Base-by-base conservation (phyloP, 352 stramenopile species). In the Globisporangium emineosum region DNA sequence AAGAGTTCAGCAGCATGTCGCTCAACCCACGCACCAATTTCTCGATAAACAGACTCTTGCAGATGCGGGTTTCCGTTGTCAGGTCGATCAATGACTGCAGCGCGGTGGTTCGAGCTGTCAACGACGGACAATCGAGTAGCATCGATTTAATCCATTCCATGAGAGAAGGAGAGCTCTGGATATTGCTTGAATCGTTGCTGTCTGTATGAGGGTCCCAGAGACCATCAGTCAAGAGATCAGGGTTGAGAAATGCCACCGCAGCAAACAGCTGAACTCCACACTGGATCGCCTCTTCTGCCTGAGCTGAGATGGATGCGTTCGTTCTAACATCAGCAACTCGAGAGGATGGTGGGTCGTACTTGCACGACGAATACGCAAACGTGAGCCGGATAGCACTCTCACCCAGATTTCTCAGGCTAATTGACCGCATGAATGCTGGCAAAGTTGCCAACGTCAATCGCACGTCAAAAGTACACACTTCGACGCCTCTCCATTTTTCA, bases 361-460 rank as follows among this genome's bases (percentile, higher is more conserved):
- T 19, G 13, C 30, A 19, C 25, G 9, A 42, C 2, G 47, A 43
- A n/a, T 54, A 33, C 17, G 32, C 21, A 12, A 25, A 56, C 17
- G 50, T 62, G 47, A 66, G 53, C 1, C 43, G 29, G 9, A 70
- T 32, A n/a, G 51, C 25, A 7, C 29, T 55, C 23, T 32, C 32
- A 3, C 35, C 29, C 35, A 71, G 8, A 29, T 15, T 37, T 32
- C 2, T 19, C 12, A 60, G 30, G 8, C 25, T 45, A 4, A 86
- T 69, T 4, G 73, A 66, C 10, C 70, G 52, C 2, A 79, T 27
- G 52, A 83, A 81, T 12, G 56, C 55, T 5, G 75, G 77, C 2
- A 86, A 51, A 23, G 77, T 79, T 15, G 57, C 71, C 21, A 23
- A 52, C 17, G 64, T 49, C 54, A 85, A 62, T 1, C 73, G 70